phyloP scores from a whole-genome alignment of 306 rosid species.

The Inga oerstediana region DNA sequence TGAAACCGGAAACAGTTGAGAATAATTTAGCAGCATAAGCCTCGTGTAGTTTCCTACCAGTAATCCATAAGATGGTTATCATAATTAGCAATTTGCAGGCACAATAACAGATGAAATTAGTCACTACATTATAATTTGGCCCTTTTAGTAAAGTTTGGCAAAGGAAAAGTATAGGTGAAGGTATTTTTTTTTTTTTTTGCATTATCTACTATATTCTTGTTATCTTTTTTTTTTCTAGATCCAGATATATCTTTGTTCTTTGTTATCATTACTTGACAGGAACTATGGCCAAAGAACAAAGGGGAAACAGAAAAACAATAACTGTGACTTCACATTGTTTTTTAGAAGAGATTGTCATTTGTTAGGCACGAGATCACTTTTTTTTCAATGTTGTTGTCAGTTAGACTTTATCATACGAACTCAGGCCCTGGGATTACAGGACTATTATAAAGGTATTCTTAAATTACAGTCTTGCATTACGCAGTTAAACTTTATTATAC shows the following conservation, averaged over 20 bases:
- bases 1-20: neutral
- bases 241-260: neutral
- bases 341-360: neutral
- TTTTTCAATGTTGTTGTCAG: neutral
- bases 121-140: neutral
- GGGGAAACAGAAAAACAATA: neutral
- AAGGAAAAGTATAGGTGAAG: neutral
- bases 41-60: neutral
- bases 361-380: neutral
- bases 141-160: neutral
- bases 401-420: neutral
- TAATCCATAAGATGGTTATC: neutral
- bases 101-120: neutral
- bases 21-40: neutral
- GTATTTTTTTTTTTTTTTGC: neutral
- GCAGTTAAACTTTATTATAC: neutral
- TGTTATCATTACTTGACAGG: neutral
- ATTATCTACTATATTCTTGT: neutral
- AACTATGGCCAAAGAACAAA: neutral
- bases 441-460: neutral
- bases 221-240: too few relatives aligned
- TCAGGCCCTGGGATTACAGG: neutral
- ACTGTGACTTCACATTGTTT: neutral
- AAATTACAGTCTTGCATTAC: neutral
- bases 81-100: neutral